Evolutionary conservation across 148 eudicot species (phyloP).

Genomic region (Heliosperma pusillum): DNA sequence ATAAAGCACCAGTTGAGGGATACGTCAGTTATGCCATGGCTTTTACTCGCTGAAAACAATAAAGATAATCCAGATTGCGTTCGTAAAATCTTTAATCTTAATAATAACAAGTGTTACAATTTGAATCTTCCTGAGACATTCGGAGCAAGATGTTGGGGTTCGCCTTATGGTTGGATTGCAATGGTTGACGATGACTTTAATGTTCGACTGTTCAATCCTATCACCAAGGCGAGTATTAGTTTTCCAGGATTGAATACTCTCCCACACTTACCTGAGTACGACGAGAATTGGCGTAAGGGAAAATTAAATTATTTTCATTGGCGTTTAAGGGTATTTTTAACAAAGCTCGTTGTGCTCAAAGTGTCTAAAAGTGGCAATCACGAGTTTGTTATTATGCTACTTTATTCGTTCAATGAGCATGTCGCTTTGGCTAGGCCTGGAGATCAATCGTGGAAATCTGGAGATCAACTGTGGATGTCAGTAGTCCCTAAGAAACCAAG

Average conservation of each 20-base stretch:
- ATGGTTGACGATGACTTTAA: background rate
- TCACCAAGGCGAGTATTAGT: background rate
- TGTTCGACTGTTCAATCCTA: background rate
- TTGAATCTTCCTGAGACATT: background rate
- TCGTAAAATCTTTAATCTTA: background rate
- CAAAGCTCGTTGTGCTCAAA: background rate
- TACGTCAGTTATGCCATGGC: background rate
- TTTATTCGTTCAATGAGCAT: background rate
- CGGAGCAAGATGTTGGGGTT: conserved; percentile 6
- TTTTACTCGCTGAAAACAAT: background rate
- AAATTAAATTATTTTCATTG: background rate
- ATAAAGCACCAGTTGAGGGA: background rate
- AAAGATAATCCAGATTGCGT: background rate
- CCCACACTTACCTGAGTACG: background rate
- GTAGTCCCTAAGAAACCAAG: no score
- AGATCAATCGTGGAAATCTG: conserved; percentile 1
- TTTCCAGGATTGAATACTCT: background rate
- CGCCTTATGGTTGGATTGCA: conserved; percentile 7
- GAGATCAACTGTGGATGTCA: no score
- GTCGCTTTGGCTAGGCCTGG: background rate
- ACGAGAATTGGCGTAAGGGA: background rate
- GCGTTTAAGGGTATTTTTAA: background rate
- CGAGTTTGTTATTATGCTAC: background rate
- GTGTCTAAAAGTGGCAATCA: background rate
- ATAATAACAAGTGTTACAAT: background rate